Base-by-base conservation (phyloP, 1,139 yeast genomes). In the Blastobotrys arbuscula region DNA sequence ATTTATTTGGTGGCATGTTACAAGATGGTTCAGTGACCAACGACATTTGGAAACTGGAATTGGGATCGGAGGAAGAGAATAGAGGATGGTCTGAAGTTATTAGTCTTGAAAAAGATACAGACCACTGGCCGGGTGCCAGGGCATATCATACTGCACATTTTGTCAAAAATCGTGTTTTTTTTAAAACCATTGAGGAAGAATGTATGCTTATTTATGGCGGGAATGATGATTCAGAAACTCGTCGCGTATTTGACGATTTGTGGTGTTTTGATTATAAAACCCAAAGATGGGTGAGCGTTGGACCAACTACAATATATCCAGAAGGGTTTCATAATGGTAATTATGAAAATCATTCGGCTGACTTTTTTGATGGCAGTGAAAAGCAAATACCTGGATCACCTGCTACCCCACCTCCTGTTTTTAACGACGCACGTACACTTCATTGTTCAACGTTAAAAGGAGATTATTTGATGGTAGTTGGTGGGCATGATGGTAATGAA, bases 401-500 rank as follows among this genome's bases (percentile, higher is more conserved):
- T 12, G 23, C 37, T 16, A 46, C 49, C 12, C 44, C 49, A 18
- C 47, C 45, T 2, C 45, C 39, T 31, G 39, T 15, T 20, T 15
- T 28, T 2, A 20, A 26, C 4, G 44, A 53, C 8, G 49, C 54
- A 6, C 49, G 59, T 9, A 56, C 59, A 8, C 42, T 58, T 26
- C 61, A 58, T 30, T 45, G 49, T 23, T 47, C 57, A 6, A 51
- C 48, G 18, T 47, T 57, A n/a, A 43, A 50, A 10, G 60, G 57
- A 7, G 51, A 50, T 23, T 51, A 50, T 15, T 48, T 58, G 39
- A 46, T 58, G 16, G 52, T 55, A 2, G 44, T 51, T 15, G 61
- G 61, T 19, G 61, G 61, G 12, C 58, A 57, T 39, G 60, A 58
- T 34, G 61, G 61, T 15, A 48, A 48, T n/a, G 50, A 49, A 18